A percentile compares a stretch with the other conserved stretches of the same genome.
Evolutionary conservation across 345 rosid species (phyloP).

Genomic region (Eucalyptus shirleyi): DNA sequence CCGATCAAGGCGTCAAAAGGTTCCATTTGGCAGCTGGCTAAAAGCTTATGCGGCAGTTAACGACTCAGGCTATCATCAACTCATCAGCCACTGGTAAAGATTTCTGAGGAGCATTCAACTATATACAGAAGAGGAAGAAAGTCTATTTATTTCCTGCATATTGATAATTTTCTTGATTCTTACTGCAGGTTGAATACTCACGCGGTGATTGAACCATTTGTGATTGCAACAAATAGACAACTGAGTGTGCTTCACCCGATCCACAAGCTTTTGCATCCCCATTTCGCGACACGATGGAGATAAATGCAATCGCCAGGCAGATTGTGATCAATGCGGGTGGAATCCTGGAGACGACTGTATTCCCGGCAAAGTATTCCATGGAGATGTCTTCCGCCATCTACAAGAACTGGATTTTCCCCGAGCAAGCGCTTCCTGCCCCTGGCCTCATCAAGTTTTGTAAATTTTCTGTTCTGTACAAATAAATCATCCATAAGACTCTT

Average conservation of each 20-base stretch:
- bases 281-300: constrained; percentile 34
- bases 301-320: constrained; percentile 28
- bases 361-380: constrained; percentile 19
- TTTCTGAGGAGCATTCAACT: neutral
- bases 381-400: constrained; percentile 23
- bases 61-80: constrained; percentile 21
- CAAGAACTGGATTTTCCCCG: constrained; percentile 25
- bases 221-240: constrained; percentile 31
- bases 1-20: neutral
- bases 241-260: constrained; percentile 35
- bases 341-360: constrained; percentile 17
- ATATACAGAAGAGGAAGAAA: neutral
- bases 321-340: constrained; percentile 33
- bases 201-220: constrained; percentile 32
- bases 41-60: constrained; percentile 14
- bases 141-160: neutral
- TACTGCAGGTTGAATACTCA: constrained; percentile 27
- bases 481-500: neutral
- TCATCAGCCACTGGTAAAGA: constrained; percentile 16
- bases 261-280: constrained; percentile 33
- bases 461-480: neutral
- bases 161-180: neutral
- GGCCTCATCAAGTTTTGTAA: constrained; percentile 27
- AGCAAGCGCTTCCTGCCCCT: constrained; percentile 29
- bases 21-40: constrained; percentile 14